These are phyloP conservation scores for Colletotrichum godetiae DNA, from an alignment of 2,329 filamentous ascomycete species.

Conservation along the genomic window DNA sequence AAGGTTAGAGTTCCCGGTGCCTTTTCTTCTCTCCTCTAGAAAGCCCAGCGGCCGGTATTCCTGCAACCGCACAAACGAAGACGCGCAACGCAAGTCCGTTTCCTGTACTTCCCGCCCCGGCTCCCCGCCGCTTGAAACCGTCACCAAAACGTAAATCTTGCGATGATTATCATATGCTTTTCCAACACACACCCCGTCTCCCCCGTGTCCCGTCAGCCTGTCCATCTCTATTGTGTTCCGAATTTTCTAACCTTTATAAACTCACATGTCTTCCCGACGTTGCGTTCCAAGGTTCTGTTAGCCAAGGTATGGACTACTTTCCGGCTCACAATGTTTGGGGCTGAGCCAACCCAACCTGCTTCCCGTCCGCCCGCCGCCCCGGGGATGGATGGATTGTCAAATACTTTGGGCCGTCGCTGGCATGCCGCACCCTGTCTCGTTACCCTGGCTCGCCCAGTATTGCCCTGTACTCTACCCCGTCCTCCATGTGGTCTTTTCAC, in stretches of 20 bases:
- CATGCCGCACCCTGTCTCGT: neutral
- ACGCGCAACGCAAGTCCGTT: neutral
- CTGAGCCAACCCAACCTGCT: neutral
- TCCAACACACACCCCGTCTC: too few species aligned
- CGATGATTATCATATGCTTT: neutral
- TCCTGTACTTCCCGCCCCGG: neutral
- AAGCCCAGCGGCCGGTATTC: neutral
- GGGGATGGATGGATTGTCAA: neutral
- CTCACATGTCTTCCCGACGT: neutral
- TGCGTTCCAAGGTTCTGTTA: neutral
- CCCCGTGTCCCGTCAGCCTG: neutral
- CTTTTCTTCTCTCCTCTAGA: neutral
- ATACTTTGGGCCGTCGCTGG: neutral
- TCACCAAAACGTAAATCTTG: neutral
- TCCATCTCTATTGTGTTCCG: neutral
- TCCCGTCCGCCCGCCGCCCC: neutral
- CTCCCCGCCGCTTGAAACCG: constrained; percentile 10
- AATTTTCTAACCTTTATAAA: neutral
- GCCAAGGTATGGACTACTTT: neutral
- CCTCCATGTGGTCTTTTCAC: neutral
- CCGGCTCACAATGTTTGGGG: neutral
- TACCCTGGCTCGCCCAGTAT: neutral
- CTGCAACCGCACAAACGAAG: neutral
- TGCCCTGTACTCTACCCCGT: neutral
- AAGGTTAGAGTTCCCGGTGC: constrained; percentile 6